Evolutionary conservation across 805 yeast species (phyloP).

Genomic region (Kazachstania kunashirensis): DNA sequence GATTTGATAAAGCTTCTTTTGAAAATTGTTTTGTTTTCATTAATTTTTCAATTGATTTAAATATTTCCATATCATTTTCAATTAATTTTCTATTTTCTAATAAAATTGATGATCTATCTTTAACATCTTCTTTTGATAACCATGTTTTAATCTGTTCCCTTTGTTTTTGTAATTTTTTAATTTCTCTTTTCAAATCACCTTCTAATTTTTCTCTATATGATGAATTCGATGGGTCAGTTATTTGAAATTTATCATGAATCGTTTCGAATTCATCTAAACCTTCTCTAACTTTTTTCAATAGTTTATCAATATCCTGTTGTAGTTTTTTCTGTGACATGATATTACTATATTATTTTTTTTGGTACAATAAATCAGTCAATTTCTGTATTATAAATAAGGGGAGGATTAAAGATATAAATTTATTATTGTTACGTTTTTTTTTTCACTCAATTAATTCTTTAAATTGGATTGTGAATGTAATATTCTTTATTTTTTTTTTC

Average conservation of each 20-base stretch:
- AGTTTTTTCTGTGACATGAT: constrained; percentile 39
- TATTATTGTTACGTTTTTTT: too few species aligned
- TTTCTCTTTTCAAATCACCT: constrained; percentile 84
- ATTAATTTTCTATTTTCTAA: constrained; percentile 66
- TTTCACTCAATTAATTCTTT: too few species aligned
- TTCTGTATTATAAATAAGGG: too few species aligned
- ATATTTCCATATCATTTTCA: constrained; percentile 83
- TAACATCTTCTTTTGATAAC: constrained; percentile 84
- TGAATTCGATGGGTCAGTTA: constrained; percentile 54
- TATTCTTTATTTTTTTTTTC: too few species aligned
- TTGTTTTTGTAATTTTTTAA: constrained; percentile 84
- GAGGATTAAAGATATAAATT: too few species aligned
- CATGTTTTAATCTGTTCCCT: constrained; percentile 94
- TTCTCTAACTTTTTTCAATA: constrained; percentile 84
- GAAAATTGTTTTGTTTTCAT: constrained; percentile 91
- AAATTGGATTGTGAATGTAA: too few species aligned
- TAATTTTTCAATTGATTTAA: constrained; percentile 86
- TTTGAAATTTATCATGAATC: constrained; percentile 74
- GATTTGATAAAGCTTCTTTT: constrained; percentile 79
- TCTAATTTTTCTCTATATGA: constrained; percentile 92
- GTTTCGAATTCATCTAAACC: constrained; percentile 81
- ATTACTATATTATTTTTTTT: too few species aligned
- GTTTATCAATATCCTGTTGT: constrained; percentile 78
- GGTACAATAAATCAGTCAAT: too few species aligned
- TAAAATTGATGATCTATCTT: constrained; percentile 68